phyloP scores from a whole-genome alignment of 164 flowering plant genomes.

The Aristolochia contorta region DNA sequence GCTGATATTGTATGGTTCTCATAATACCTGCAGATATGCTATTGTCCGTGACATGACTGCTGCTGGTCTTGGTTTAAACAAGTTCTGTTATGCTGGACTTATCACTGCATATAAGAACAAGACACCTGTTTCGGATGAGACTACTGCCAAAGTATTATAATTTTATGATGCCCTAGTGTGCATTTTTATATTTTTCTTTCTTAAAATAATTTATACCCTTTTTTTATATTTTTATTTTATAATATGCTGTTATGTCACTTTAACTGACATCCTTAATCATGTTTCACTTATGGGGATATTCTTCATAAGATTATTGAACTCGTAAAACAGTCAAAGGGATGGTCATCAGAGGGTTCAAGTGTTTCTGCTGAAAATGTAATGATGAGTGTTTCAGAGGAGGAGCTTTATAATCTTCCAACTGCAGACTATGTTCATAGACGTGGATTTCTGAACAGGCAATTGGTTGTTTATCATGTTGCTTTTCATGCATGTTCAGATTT shows the following conservation, averaged over 20 bases:
- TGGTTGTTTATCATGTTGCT: slow-evolving; percentile 87
- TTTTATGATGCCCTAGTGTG: neutral
- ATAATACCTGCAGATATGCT: slow-evolving; percentile 44
- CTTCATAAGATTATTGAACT: slow-evolving; percentile 57
- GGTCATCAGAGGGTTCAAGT: slow-evolving; percentile 58
- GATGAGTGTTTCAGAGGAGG: slow-evolving; percentile 78
- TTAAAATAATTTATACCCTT: slow-evolving; percentile 3
- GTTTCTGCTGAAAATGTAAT: slow-evolving; percentile 62
- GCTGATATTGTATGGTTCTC: neutral
- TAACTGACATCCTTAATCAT: too few relatives aligned
- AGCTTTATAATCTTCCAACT: slow-evolving; percentile 71
- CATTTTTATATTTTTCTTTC: slow-evolving; percentile 2
- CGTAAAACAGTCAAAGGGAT: slow-evolving; percentile 80
- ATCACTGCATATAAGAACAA: slow-evolving; percentile 72
- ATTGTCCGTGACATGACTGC: slow-evolving; percentile 98
- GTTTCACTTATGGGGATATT: too few relatives aligned
- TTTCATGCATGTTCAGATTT: slow-evolving; percentile 79
- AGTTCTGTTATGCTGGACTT: slow-evolving; percentile 93
- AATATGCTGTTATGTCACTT: too few relatives aligned
- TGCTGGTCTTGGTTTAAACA: slow-evolving; percentile 92
- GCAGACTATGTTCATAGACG: slow-evolving; percentile 67
- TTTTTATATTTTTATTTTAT: neutral
- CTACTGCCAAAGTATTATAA: slow-evolving; percentile 45
- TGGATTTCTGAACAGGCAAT: slow-evolving; percentile 39
- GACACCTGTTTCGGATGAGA: slow-evolving; percentile 36